Conservation (phyloP, 2,329 filamentous ascomycete genomes). For the Aspergillus bombycis region DNA sequence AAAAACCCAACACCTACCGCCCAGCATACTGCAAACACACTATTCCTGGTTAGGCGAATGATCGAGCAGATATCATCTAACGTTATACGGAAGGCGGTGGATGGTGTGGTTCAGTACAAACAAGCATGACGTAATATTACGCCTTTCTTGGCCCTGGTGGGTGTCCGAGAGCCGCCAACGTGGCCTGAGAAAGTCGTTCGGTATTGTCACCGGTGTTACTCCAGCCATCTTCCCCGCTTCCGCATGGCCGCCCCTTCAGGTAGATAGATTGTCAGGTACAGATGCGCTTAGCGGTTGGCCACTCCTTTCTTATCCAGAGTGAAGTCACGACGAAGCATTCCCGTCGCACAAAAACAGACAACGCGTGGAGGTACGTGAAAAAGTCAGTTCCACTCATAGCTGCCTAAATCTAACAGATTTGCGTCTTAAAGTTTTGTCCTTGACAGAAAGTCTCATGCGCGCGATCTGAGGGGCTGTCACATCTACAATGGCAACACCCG, state of each 20-base stretch:
- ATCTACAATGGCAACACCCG: conserved; percentile 74
- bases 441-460: conserved; percentile 29
- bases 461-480: conserved; percentile 19
- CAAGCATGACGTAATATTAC: neutral
- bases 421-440: conserved; percentile 7
- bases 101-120: neutral
- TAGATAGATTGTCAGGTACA: conserved; percentile 7
- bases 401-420: neutral
- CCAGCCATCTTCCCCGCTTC: conserved; percentile 34
- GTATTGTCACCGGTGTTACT: conserved; percentile 32
- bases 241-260: conserved; percentile 12
- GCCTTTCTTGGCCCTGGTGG: neutral
- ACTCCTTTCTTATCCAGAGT: neutral
- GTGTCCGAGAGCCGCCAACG: conserved; percentile 8
- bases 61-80: conserved; percentile 4
- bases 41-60: neutral
- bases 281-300: neutral
- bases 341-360: neutral
- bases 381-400: neutral
- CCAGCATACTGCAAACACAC: conserved; percentile 1
- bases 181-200: conserved; percentile 26
- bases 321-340: neutral
- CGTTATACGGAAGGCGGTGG: conserved; percentile 20
- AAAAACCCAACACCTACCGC: conserved; percentile 22
- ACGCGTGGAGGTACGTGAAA: conserved; percentile 11